These are phyloP conservation scores for Botrytis aclada DNA, from an alignment of 2,329 filamentous ascomycete genomes.

Conservation along the genomic window DNA sequence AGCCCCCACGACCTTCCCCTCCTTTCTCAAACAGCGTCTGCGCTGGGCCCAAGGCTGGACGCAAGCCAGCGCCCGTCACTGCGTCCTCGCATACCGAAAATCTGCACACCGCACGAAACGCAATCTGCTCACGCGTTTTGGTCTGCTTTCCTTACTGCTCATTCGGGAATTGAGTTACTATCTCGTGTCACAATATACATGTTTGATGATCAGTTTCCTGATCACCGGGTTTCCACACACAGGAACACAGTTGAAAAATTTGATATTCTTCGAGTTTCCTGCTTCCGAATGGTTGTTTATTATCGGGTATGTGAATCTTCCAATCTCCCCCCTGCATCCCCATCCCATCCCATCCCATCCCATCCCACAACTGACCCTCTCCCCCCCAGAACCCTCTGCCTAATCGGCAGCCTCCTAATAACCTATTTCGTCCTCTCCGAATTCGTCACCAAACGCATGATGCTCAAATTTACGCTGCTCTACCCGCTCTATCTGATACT, in stretches of 20 bases:
- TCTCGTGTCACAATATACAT: constrained; percentile 48
- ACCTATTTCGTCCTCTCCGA: constrained; percentile 46
- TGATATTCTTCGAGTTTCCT: constrained; percentile 49
- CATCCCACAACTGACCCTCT: background rate
- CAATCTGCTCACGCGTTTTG: constrained; percentile 42
- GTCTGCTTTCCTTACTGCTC: constrained; percentile 45
- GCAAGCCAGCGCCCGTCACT: constrained; percentile 45
- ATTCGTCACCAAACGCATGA: constrained; percentile 43
- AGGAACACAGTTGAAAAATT: constrained; percentile 39
- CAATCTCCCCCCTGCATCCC: background rate
- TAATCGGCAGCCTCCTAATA: constrained; percentile 46
- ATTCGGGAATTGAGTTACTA: constrained; percentile 48
- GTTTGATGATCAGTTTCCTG: constrained; percentile 45
- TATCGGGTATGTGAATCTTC: constrained; percentile 39
- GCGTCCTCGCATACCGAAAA: constrained; percentile 44
- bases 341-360: too few species aligned
- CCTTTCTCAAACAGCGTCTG: constrained; percentile 50
- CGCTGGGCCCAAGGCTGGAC: constrained; percentile 51
- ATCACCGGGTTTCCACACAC: constrained; percentile 45
- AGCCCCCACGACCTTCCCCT: constrained; percentile 44
- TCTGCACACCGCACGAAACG: constrained; percentile 39
- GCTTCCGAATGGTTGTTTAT: constrained; percentile 48
- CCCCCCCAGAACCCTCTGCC: constrained; percentile 40
- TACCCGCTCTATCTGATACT: constrained; percentile 43
- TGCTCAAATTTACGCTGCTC: constrained; percentile 43